phyloP scores from a whole-genome alignment of 2,329 filamentous ascomycete genomes.

The Aspergillus phoenicis region DNA sequence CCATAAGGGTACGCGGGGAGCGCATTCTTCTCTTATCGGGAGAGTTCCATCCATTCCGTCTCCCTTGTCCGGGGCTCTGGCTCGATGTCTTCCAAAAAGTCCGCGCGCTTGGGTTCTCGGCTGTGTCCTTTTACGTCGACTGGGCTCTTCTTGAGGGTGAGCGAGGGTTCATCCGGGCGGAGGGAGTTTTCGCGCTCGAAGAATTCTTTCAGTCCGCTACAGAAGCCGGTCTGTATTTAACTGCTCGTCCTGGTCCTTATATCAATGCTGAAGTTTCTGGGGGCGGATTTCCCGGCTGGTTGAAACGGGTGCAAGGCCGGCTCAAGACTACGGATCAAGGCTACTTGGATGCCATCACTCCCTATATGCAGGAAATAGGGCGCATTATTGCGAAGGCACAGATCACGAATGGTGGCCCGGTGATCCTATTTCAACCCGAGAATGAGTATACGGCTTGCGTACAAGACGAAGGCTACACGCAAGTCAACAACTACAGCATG shows the following conservation, averaged over 20 bases:
- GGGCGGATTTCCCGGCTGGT: constrained; percentile 52
- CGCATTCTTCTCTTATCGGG: constrained; percentile 53
- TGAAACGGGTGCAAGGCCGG: constrained; percentile 49
- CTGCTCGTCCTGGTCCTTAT: constrained; percentile 56
- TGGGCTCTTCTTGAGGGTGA: constrained; percentile 26
- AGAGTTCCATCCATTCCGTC: constrained; percentile 58
- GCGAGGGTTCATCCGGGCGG: constrained; percentile 1
- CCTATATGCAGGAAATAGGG: constrained; percentile 57
- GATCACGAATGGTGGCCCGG: constrained; percentile 76
- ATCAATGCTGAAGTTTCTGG: constrained; percentile 56
- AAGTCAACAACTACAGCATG: background rate
- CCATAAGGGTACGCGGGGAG: constrained; percentile 53
- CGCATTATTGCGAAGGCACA: constrained; percentile 55
- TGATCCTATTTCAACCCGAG: constrained; percentile 76
- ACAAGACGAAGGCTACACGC: background rate
- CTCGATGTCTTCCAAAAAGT: constrained; percentile 59
- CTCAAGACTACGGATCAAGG: constrained; percentile 49
- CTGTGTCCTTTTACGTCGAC: constrained; percentile 44
- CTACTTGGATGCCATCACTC: constrained; percentile 62
- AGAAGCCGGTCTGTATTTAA: constrained; percentile 55
- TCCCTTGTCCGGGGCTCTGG: constrained; percentile 59
- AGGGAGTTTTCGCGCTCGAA: constrained; percentile 52
- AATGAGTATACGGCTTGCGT: constrained; percentile 67
- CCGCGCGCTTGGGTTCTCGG: constrained; percentile 56
- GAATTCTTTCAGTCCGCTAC: constrained; percentile 56